phyloP scores from a whole-genome alignment of 495 filamentous ascomycete genomes.

The Penicillium flavigenum region DNA sequence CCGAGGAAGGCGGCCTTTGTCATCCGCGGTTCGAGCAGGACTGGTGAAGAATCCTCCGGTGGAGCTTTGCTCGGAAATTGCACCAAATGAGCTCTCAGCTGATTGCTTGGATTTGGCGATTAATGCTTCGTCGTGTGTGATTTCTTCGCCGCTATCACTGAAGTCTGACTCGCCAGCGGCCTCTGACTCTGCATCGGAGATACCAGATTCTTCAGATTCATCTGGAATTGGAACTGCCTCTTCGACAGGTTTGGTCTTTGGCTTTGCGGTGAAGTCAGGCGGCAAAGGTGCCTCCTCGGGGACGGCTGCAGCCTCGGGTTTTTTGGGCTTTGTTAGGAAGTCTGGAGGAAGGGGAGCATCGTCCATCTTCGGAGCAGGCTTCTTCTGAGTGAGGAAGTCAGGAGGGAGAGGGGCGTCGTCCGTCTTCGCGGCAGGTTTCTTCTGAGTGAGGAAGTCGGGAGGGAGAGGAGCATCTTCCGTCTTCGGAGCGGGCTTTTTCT shows the following conservation, averaged over 20 bases:
- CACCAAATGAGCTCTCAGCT: constrained; percentile 66
- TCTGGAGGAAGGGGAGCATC: constrained; percentile 54
- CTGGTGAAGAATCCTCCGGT: constrained; percentile 46
- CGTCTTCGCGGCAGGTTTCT: constrained; percentile 34
- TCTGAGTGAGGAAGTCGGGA: constrained; percentile 24
- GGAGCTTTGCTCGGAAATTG: constrained; percentile 35
- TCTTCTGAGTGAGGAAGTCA: constrained; percentile 24
- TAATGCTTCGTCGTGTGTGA: constrained; percentile 57
- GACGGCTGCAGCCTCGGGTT: neutral
- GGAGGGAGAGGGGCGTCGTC: constrained; percentile 54
- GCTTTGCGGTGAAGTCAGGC: constrained; percentile 51
- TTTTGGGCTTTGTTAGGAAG: constrained; percentile 15
- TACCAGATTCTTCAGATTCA: constrained; percentile 25
- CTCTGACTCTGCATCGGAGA: constrained; percentile 29
- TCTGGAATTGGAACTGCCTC: constrained; percentile 30
- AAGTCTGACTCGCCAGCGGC: constrained; percentile 42
- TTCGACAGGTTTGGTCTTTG: constrained; percentile 29
- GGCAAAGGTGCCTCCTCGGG: constrained; percentile 55
- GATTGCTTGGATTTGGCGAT: constrained; percentile 56
- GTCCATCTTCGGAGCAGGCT: constrained; percentile 33
- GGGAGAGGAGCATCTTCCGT: too few species aligned
- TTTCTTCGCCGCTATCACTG: constrained; percentile 39
- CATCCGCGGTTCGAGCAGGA: constrained; percentile 24
- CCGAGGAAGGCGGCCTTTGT: constrained; percentile 23
- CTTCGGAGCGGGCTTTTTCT: too few species aligned